Evolutionary conservation across 2,329 filamentous ascomycete species (phyloP).

Genomic region (Aspergillus quadricinctus): DNA sequence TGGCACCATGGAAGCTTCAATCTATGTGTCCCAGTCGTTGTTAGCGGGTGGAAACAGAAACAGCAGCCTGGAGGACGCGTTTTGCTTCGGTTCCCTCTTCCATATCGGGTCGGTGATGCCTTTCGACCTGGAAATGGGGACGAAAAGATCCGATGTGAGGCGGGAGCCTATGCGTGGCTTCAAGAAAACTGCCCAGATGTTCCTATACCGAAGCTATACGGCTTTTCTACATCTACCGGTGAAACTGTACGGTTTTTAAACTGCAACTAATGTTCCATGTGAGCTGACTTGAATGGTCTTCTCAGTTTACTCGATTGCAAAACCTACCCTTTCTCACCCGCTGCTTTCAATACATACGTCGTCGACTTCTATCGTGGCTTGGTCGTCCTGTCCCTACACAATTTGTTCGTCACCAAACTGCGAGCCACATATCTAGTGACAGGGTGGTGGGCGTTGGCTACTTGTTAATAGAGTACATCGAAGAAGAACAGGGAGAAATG

Average conservation of each 20-base stretch:
- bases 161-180: slow-evolving; percentile 23
- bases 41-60: not conserved
- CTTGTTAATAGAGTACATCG: slow-evolving; percentile 19
- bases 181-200: slow-evolving; percentile 20
- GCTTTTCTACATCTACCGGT: slow-evolving; percentile 20
- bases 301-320: slow-evolving; percentile 2
- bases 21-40: not conserved
- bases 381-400: not conserved
- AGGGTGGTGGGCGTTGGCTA: slow-evolving; percentile 6
- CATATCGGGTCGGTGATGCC: slow-evolving; percentile 18
- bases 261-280: not conserved
- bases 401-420: not conserved
- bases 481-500: slow-evolving; percentile 14
- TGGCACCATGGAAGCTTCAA: slow-evolving; percentile 21
- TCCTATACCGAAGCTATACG: slow-evolving; percentile 18
- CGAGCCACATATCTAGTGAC: slow-evolving; percentile 11
- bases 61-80: slow-evolving; percentile 5
- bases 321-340: not conserved
- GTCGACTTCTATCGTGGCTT: slow-evolving; percentile 2
- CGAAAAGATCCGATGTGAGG: slow-evolving; percentile 25
- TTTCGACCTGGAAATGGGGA: slow-evolving; percentile 20
- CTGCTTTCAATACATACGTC: slow-evolving; percentile 6
- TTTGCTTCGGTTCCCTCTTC: slow-evolving; percentile 20
- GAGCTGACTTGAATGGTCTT: not conserved
- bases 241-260: slow-evolving; percentile 10